Evolutionary conservation across 179 eudicot genomes (phyloP), one percentile per base, ranked within the genome.

Genomic region (Corrigiola litoralis): DNA sequence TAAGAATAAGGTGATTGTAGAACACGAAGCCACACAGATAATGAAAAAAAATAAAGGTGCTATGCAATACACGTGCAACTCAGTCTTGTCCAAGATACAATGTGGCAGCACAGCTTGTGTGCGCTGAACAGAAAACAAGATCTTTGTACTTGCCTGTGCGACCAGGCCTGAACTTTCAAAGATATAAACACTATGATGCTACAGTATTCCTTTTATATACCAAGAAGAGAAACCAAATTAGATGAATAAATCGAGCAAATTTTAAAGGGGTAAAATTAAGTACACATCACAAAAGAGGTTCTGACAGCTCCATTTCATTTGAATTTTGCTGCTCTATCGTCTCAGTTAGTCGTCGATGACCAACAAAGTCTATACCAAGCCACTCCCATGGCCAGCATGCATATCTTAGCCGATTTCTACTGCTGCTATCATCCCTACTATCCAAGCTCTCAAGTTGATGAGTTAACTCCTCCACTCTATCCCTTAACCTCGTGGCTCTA

Each of bases 371-470:
- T 29, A 90, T 68, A 17, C 99, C 99, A 9, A 94, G 95, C 97
- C 95, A 90, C 69, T 86, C 86, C 99, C 99, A 90, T 20, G 99
- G 99, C 99, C 99, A 94, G 71, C 99, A 94, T 1, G 69, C 72
- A 37, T 94, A 90, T 73, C 99, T 82, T 0, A 84, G 78, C 14
- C 88, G 72, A 28, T 66, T 84, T 52, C 74, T 75, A 31, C 78
- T 70, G 50, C 69, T 61, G 46, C 66, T 73, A 45, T 77, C 85
- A 20, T 77, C 84, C 5, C 64, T 79, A 5, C 73, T 75, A 44
- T 94, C 97, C 0, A 79, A 64, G 64, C 80, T 79, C 63, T 92
- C 95, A 11, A 94, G 87, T 72, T 94, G 99, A 59, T 69, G 90
- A 23, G 90, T 84, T 36, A 94, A 78, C 75, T 94, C 99, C 79